Conservation (phyloP, 2,329 filamentous ascomycete species). For the Penicillium sp. region DNA sequence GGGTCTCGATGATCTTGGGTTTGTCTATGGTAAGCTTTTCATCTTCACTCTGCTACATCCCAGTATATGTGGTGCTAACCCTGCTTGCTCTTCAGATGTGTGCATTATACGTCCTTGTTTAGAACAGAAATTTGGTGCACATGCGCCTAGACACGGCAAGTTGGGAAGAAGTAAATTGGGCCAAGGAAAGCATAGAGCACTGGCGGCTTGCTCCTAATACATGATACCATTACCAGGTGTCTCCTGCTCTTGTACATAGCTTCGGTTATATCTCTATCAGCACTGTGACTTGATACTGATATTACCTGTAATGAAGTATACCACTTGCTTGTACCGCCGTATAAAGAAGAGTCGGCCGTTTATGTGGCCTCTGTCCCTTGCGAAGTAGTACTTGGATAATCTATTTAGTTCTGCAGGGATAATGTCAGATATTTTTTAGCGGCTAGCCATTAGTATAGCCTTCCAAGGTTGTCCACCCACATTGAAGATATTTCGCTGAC, state of each 20-base stretch:
- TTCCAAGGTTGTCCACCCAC: not conserved
- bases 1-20: conserved; percentile 87
- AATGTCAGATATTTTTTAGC: not conserved
- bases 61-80: not conserved
- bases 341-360: not conserved
- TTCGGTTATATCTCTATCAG: not conserved
- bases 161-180: not conserved
- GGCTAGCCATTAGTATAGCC: not conserved
- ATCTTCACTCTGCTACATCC: not conserved
- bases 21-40: conserved; percentile 65
- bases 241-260: not conserved
- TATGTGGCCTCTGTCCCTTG: not conserved
- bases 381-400: not conserved
- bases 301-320: not conserved
- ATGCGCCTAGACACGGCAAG: not conserved
- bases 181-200: conserved; percentile 2
- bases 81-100: conserved; percentile 48
- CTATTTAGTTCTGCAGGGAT: not conserved
- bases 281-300: not conserved
- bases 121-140: not conserved
- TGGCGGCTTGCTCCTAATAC: not conserved
- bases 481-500: not conserved
- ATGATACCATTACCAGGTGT: not conserved
- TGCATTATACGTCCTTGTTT: conserved; percentile 56
- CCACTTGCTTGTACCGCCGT: not conserved